Conservation (phyloP, 163 green algal species). For the Chlorella variabilis region DNA sequence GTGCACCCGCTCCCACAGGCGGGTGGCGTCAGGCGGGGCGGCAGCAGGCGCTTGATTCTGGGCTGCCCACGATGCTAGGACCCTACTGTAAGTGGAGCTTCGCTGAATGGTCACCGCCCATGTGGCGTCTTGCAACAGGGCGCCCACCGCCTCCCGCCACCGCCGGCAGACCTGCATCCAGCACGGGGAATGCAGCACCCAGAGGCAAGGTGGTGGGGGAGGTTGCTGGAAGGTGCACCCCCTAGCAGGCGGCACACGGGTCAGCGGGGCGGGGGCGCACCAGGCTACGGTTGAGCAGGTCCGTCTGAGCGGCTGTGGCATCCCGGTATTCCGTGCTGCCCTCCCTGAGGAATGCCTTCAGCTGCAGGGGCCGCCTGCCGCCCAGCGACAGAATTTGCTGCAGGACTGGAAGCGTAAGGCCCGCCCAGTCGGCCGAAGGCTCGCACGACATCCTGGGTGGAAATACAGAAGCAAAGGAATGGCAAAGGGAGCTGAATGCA, state of each 20-base stretch:
- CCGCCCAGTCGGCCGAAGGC: not conserved
- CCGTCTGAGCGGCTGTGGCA: not conserved
- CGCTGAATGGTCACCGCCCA: not conserved
- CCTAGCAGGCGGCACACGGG: too few relatives aligned
- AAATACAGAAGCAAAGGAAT: too few relatives aligned
- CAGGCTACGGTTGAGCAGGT: not conserved
- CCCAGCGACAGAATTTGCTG: not conserved
- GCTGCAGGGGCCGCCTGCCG: not conserved
- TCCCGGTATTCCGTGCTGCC: too few relatives aligned
- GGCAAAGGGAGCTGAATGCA: too few relatives aligned
- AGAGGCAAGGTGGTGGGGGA: not conserved
- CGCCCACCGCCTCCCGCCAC: not conserved
- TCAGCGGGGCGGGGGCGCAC: too few relatives aligned
- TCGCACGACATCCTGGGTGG: not conserved
- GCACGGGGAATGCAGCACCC: not conserved
- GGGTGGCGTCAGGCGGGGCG: not conserved
- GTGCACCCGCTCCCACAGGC: not conserved
- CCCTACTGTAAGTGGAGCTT: too few relatives aligned
- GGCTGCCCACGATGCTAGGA: too few relatives aligned
- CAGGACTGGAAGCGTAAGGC: not conserved
- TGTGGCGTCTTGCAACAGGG: not conserved
- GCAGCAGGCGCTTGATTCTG: not conserved
- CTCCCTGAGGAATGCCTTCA: not conserved
- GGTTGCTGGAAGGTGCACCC: too few relatives aligned
- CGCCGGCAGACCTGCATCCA: slow-evolving; percentile 6